Evolutionary conservation across 1,284 basidiomycete genomes (phyloP), one percentile per base, ranked within the genome.

Genomic region (Melampsora medusae): DNA sequence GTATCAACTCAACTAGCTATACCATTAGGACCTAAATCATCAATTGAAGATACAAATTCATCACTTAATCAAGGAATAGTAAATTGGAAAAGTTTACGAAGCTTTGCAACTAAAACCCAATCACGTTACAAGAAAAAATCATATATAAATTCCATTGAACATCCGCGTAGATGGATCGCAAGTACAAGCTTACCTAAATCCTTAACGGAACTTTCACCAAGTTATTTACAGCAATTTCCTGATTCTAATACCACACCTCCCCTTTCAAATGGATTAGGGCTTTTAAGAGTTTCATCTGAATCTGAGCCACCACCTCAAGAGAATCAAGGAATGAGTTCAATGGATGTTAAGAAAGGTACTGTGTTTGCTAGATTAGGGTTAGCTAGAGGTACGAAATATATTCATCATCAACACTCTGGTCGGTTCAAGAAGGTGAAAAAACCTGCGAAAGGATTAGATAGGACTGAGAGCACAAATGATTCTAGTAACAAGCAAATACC

Each of bases 301-400:
- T 56, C 22, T 38, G 7, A 2, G 16, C 22, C 17, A 35, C 53
- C 38, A 50, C 9, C 28, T 2, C 50, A 73, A 33, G 56, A 25
- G 4, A 19, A 10, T 16, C n/a, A 17, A 25, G 49, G n/a, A 3
- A 25, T 67, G 10, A 35, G 22, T 28, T 25, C 22, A 12, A 42
- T 35, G 22, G 72, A 74, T n/a, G 53, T 76, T 16, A 35, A 60
- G 9, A 68, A 76, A 31, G 73, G 73, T 14, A 65, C 38, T 25
- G 73, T 59, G 12, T 76, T 76, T 46, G 73, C 73, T 28, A 76
- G 67, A 56, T 42, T 76, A 10, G 73, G 73, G 10, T 35, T 68
- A 42, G 33, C 33, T 10, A 61, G 60, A 64, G 73, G 73, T 6
- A 61, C 73, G 9, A 31, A 35, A 19, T 76, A 61, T 19, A 35